These are phyloP conservation scores for Tieghemostelium lacteum DNA, from an alignment of 78 protist species.

Conservation along the genomic window DNA sequence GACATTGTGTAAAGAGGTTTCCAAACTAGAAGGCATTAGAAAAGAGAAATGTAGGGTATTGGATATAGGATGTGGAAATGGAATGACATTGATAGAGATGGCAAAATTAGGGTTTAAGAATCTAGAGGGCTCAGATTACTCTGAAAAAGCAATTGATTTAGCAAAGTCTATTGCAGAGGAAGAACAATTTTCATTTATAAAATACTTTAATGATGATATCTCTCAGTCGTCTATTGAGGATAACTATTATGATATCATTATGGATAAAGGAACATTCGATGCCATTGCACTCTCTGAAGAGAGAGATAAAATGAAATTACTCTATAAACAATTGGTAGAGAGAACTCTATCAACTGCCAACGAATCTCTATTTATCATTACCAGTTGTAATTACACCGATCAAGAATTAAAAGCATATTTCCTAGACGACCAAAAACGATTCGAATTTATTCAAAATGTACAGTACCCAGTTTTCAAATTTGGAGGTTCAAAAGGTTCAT, in stretches of 20 bases:
- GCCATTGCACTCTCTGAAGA: slow-evolving; percentile 67
- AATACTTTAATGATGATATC: slow-evolving; percentile 71
- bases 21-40: slow-evolving; percentile 2
- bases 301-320: slow-evolving; percentile 26
- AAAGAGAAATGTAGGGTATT: slow-evolving; percentile 40
- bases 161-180: slow-evolving; percentile 32
- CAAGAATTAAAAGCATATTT: slow-evolving; percentile 34
- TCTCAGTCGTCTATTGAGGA: slow-evolving; percentile 21
- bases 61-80: slow-evolving; percentile 80
- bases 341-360: neutral
- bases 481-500: slow-evolving; percentile 64
- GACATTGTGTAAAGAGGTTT: slow-evolving; percentile 48
- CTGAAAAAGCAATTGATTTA: slow-evolving; percentile 63
- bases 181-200: slow-evolving; percentile 6
- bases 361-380: slow-evolving; percentile 48
- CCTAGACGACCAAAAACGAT: neutral
- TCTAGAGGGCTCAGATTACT: slow-evolving; percentile 76
- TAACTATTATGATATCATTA: slow-evolving; percentile 19
- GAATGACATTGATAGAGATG: slow-evolving; percentile 60
- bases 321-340: slow-evolving; percentile 17
- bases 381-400: slow-evolving; percentile 74
- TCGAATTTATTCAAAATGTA: slow-evolving; percentile 13
- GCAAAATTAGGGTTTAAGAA: slow-evolving; percentile 66
- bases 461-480: slow-evolving; percentile 64
- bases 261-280: slow-evolving; percentile 83